These are phyloP conservation scores for Caulochytrium protostelioides DNA, from an alignment of 371 early-diverging fungal species.

Conservation along the genomic window DNA sequence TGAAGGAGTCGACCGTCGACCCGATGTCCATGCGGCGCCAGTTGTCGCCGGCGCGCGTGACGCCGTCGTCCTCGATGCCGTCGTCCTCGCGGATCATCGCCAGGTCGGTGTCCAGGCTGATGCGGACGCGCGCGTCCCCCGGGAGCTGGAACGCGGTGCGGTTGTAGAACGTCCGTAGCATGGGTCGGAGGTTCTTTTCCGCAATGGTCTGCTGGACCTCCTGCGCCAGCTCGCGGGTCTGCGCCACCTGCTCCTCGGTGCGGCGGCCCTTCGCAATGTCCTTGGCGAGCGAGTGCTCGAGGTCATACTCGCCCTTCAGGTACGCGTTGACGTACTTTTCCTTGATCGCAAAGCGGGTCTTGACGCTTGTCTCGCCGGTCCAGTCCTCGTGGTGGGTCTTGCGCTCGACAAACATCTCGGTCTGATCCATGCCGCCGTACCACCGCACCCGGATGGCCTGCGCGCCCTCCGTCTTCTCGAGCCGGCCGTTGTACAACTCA, in stretches of 20 bases:
- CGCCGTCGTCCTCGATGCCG: conserved; percentile 36
- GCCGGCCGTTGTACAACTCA: conserved; percentile 71
- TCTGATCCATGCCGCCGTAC: conserved; percentile 78
- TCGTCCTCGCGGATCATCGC: conserved; percentile 94
- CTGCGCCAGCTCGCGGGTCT: conserved; percentile 43
- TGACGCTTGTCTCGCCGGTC: conserved; percentile 78
- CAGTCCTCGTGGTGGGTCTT: conserved; percentile 95
- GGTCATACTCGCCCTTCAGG: conserved; percentile 52
- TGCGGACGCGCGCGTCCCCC: conserved; percentile 92
- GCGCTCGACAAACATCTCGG: conserved; percentile 86
- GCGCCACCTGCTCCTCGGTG: conserved; percentile 54
- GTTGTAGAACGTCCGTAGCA: conserved; percentile 89
- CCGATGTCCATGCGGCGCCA: conserved; percentile 92
- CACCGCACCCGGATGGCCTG: conserved; percentile 56
- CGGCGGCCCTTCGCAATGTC: conserved; percentile 23
- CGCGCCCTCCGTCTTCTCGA: conserved; percentile 83
- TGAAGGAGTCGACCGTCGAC: conserved; percentile 80
- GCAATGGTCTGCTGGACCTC: conserved; percentile 66
- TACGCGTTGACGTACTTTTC: conserved; percentile 80
- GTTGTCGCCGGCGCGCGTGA: conserved; percentile 49
- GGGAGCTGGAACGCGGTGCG: conserved; percentile 98
- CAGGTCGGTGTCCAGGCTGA: conserved; percentile 94
- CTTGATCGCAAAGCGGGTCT: conserved; percentile 84
- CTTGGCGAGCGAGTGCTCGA: conserved; percentile 29
- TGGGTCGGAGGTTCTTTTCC: conserved; percentile 57